Base-by-base conservation (phyloP, 768 basidiomycete genomes). In the Hemileccinum impolitum region DNA sequence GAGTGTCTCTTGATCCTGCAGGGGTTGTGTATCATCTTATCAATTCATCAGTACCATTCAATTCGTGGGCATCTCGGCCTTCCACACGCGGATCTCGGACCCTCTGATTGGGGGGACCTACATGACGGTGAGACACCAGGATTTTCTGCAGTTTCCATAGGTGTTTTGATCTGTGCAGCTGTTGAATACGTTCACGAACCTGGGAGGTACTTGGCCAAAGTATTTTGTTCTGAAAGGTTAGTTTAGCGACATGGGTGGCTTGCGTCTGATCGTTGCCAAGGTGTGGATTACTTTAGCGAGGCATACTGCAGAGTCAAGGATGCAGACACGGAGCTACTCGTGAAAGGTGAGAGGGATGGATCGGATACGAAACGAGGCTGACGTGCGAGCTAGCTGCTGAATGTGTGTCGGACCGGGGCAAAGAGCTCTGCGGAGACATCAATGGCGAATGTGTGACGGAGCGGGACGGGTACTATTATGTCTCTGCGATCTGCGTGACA, bases 41-140 rank as follows among this genome's bases (percentile, higher is more conserved):
- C 28, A 12, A 30, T 12, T 9, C 28, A 12, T 30, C 28, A 95
- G 95, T 39, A 97, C 95, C 5, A 85, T 98, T n/a, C 95, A 99
- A 68, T 99, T 98, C 63, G 95, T 97, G 17, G 94, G 96, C 9
- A 93, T 98, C 53, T 91, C 94, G n/a, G 96, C 96, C 3, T 99
- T 98, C 78, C 96, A 98, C 61, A 97, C 94, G 3, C 82, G 88
- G 46, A 85, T 99, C 32, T 93, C 96, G 1, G 96, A 99, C 63
- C 96, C 96, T 0, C 63, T 96, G 12, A 96, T 99, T 45, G 96
- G 96, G 25, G 96, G 96, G 43, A 99, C 96, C 0, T 99, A 99
- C 68, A 99, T 99, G 96, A 99, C 96, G 12, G 94, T 94, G 83
- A 70, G 46, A 26, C 10, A 23, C 40, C 30, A 23, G 26, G 19